A percentile compares a stretch with the other conserved stretches of the same genome.
Evolutionary conservation across 768 basidiomycete species (phyloP).

Genomic region (Boletus rufocinnamomeus): DNA sequence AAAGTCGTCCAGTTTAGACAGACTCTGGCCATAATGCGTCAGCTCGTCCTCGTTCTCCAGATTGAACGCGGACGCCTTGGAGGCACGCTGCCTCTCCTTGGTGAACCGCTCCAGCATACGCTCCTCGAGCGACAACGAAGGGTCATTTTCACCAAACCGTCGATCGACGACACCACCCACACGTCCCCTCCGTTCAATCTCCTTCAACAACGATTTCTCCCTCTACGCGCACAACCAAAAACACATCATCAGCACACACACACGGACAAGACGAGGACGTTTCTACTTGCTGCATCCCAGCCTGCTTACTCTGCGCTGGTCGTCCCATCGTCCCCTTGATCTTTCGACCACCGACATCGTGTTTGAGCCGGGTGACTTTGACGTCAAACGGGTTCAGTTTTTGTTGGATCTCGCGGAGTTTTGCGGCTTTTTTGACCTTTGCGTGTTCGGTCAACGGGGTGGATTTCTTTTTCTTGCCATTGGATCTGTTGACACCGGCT

Average conservation of each 20-base stretch:
- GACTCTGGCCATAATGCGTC: conserved; percentile 88
- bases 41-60: conserved; percentile 90
- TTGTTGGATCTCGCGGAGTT: conserved; percentile 80
- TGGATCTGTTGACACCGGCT: conserved; percentile 71
- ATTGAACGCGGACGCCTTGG: conserved; percentile 80
- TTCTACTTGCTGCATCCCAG: conserved; percentile 82
- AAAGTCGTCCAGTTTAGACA: conserved; percentile 84
- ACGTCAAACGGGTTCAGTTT: conserved; percentile 93
- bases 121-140: conserved; percentile 91
- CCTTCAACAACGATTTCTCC: conserved; percentile 85
- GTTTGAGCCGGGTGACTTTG: conserved; percentile 89
- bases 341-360: conserved; percentile 88
- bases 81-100: conserved; percentile 77
- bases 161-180: conserved; percentile 91
- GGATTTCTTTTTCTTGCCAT: conserved; percentile 69
- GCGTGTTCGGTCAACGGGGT: conserved; percentile 64
- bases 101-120: conserved; percentile 98
- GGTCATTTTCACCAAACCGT: conserved; percentile 95
- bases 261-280: conserved; percentile 23
- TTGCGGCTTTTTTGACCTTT: conserved; percentile 78
- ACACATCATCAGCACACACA: conserved; percentile 9
- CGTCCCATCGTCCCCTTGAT: conserved; percentile 80
- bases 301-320: conserved; percentile 87
- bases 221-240: conserved; percentile 47
- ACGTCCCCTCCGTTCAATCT: conserved; percentile 77